These are phyloP conservation scores for Xerocomus spinulosus DNA, from an alignment of 768 basidiomycete species.

Conservation along the genomic window DNA sequence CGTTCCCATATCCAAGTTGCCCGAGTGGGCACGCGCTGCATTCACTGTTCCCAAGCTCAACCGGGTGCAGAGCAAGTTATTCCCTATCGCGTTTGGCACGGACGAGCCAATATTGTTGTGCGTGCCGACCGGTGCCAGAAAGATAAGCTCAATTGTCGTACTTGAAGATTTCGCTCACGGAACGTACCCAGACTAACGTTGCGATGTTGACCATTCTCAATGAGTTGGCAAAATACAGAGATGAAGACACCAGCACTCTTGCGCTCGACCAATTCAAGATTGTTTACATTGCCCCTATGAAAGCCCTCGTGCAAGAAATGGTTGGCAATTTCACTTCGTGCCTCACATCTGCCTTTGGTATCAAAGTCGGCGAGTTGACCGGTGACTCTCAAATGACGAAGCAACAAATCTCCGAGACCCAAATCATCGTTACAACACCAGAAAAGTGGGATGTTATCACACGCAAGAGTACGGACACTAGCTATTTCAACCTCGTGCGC, in stretches of 20 bases:
- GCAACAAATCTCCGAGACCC: conserved; percentile 92
- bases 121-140: conserved; percentile 97
- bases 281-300: conserved; percentile 98
- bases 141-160: conserved; percentile 50
- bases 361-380: conserved; percentile 92
- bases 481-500: conserved; percentile 93
- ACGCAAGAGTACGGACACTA: conserved; percentile 93
- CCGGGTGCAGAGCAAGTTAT: conserved; percentile 89
- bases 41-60: conserved; percentile 83
- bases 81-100: conserved; percentile 87
- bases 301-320: conserved; percentile 98
- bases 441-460: conserved; percentile 99
- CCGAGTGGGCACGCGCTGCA: conserved; percentile 82
- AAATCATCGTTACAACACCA: conserved; percentile 97
- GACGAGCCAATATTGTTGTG: conserved; percentile 95
- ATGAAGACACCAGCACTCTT: conserved; percentile 73
- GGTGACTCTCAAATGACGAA: conserved; percentile 99
- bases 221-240: conserved; percentile 84
- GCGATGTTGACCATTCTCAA: conserved; percentile 94
- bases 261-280: conserved; percentile 92
- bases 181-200: conserved; percentile 77
- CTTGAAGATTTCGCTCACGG: conserved; percentile 5
- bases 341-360: conserved; percentile 54
- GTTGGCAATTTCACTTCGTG: conserved; percentile 89
- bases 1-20: conserved; percentile 68